Conservation (phyloP, 495 filamentous ascomycete species). For the Choiromyces venosus region DNA sequence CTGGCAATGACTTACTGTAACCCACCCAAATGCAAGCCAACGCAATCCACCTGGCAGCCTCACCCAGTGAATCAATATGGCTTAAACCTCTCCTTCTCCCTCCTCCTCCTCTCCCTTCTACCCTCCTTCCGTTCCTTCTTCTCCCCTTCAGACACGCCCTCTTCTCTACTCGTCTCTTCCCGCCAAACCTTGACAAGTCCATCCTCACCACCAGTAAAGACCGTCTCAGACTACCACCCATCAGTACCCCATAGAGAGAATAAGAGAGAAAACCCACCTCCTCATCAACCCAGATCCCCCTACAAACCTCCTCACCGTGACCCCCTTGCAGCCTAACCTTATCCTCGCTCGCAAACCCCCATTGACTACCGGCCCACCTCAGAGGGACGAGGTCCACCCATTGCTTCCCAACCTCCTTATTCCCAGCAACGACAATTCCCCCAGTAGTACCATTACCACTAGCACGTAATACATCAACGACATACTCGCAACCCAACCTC, state of each 20-base stretch:
- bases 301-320: constrained; percentile 78
- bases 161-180: constrained; percentile 11
- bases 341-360: constrained; percentile 57
- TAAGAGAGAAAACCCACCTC: constrained; percentile 49
- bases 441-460: constrained; percentile 40
- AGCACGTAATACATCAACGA: constrained; percentile 65
- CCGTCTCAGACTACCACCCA: constrained; percentile 52
- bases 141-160: neutral
- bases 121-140: constrained; percentile 27
- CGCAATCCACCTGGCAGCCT: neutral
- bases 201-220: constrained; percentile 77
- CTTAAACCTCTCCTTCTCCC: constrained; percentile 25
- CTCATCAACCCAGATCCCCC: constrained; percentile 69
- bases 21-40: neutral
- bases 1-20: neutral
- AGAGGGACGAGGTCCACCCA: constrained; percentile 65
- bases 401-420: constrained; percentile 50
- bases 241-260: constrained; percentile 19
- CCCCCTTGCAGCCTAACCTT: constrained; percentile 64
- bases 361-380: constrained; percentile 50
- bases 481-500: constrained; percentile 70
- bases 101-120: constrained; percentile 14
- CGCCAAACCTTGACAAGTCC: constrained; percentile 64
- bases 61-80: constrained; percentile 23
- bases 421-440: constrained; percentile 55